Evolutionary conservation across 352 stramenopile genomes (phyloP).

Genomic region (Phytophthora tubulina): DNA sequence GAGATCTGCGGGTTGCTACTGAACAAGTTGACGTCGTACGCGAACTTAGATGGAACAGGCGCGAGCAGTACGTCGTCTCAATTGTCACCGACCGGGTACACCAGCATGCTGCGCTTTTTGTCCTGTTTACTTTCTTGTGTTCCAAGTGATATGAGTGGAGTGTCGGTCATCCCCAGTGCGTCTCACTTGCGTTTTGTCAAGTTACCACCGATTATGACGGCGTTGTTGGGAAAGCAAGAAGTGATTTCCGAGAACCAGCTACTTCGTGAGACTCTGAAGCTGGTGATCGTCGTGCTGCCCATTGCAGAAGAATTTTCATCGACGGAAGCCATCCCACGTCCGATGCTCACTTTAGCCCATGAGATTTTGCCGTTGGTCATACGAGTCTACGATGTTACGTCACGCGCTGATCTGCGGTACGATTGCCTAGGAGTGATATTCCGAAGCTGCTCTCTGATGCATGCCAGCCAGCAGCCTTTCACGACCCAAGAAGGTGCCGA

Average conservation of each 20-base stretch:
- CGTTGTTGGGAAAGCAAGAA: conserved; percentile 51
- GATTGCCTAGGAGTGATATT: conserved; percentile 69
- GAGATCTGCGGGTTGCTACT: conserved; percentile 52
- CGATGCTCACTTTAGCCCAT: conserved; percentile 50
- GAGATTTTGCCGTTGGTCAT: conserved; percentile 60
- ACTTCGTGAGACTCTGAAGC: conserved; percentile 65
- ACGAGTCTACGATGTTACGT: conserved; percentile 63
- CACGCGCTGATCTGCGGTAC: conserved; percentile 56
- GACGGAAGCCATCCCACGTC: conserved; percentile 26
- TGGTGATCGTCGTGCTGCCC: conserved; percentile 61
- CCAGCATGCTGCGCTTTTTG: conserved; percentile 59
- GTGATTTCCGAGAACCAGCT: conserved; percentile 57
- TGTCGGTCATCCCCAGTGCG: conserved; percentile 23
- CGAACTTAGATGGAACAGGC: conserved; percentile 17
- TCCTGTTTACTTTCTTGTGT: conserved; percentile 47
- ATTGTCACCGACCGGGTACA: conserved; percentile 44
- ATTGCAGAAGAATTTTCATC: conserved; percentile 43
- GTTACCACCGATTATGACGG: conserved; percentile 57
- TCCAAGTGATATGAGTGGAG: conserved; percentile 26
- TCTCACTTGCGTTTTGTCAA: conserved; percentile 49
- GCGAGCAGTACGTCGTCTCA: conserved; percentile 7
- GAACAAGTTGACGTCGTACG: conserved; percentile 42
- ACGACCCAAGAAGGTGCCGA: conserved; percentile 43
- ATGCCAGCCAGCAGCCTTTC: conserved; percentile 40
- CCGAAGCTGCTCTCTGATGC: conserved; percentile 54